Evolutionary conservation across 106 monocot species (phyloP), one percentile per base, ranked within the genome.

Genomic region (Allium sativum): DNA sequence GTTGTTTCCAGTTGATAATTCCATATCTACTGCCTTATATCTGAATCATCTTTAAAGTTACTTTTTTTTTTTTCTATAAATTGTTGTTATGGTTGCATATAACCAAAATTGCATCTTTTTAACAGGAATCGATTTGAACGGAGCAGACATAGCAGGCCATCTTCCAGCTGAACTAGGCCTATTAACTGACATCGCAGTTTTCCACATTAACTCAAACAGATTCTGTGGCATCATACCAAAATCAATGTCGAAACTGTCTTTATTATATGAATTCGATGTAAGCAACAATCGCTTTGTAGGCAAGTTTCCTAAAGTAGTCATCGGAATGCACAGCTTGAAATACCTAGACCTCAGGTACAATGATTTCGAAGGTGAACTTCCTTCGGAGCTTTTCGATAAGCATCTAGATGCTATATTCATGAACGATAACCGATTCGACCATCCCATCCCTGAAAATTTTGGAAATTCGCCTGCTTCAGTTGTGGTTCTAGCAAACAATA

Each of bases 211-310:
- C 64, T 75, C 78, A 42, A 79, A 83, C 68, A 61, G 82, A 14
- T 82, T 82, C 71, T 82, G 82, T 55, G 82, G 82, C 4, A 70
- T 78, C 70, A 66, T 82, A 50, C 82, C 82, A 8, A 74, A 64
- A 41, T 56, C 56, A 3, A 12, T 68, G 53, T 45, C 56, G 9
- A 55, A 44, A n/a, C 68, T 68, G 21, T 15, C 7, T 2, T 12
- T 44, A 0, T 44, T 68, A 8, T 12, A 68, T 16, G 68, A 68
- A 46, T 57, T 68, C 21, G 68, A 68, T 15, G 57, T n/a, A 12
- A 68, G 68, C 68, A 68, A 68, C 57, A 68, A 68, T 46, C 56
- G 68, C 3, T 68, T 68, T 43, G 65, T 58, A 40, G 65, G 73
- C 11, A 19, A 18, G 8, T 65, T 73, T 16, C 65, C 73, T 10